These are phyloP conservation scores for Sedum album DNA, from an alignment of 164 flowering plant genomes.

Conservation along the genomic window DNA sequence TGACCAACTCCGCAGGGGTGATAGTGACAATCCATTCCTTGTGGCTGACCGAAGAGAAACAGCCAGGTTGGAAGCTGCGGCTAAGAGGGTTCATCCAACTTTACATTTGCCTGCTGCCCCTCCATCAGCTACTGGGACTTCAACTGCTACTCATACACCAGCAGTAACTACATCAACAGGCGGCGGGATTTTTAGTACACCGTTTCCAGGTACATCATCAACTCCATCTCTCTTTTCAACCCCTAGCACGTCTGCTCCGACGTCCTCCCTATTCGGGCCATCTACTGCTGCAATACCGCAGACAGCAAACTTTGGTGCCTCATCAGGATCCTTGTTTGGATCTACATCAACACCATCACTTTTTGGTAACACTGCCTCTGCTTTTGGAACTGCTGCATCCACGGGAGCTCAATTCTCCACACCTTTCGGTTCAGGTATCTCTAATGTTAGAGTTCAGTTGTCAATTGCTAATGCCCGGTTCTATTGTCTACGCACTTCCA, in stretches of 20 bases:
- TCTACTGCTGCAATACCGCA: slow-evolving; percentile 49
- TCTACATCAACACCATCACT: slow-evolving; percentile 49
- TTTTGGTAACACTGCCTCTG: slow-evolving; percentile 35
- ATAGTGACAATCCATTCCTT: slow-evolving; percentile 81
- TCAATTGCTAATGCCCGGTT: not conserved
- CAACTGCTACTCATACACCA: slow-evolving; percentile 35
- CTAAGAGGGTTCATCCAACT: slow-evolving; percentile 88
- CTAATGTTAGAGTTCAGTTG: not conserved
- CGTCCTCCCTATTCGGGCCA: slow-evolving; percentile 44
- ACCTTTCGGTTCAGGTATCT: slow-evolving; percentile 61
- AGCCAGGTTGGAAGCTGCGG: slow-evolving; percentile 93
- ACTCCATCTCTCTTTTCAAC: slow-evolving; percentile 59
- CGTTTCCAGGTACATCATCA: slow-evolving; percentile 44
- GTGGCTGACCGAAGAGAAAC: slow-evolving; percentile 92
- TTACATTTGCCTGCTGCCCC: slow-evolving; percentile 60
- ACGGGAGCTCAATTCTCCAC: slow-evolving; percentile 42
- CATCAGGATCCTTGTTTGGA: slow-evolving; percentile 45
- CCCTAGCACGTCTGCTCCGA: slow-evolving; percentile 45
- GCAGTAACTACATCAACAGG: slow-evolving; percentile 53
- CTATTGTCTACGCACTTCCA: too few species aligned
- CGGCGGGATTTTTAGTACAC: slow-evolving; percentile 49
- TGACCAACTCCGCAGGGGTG: slow-evolving; percentile 84
- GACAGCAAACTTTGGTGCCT: slow-evolving; percentile 42
- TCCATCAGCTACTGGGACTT: slow-evolving; percentile 42
- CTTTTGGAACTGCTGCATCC: slow-evolving; percentile 42